These are phyloP conservation scores for Alternaria consortialis DNA, from an alignment of 2,329 filamentous ascomycete species.

Conservation along the genomic window DNA sequence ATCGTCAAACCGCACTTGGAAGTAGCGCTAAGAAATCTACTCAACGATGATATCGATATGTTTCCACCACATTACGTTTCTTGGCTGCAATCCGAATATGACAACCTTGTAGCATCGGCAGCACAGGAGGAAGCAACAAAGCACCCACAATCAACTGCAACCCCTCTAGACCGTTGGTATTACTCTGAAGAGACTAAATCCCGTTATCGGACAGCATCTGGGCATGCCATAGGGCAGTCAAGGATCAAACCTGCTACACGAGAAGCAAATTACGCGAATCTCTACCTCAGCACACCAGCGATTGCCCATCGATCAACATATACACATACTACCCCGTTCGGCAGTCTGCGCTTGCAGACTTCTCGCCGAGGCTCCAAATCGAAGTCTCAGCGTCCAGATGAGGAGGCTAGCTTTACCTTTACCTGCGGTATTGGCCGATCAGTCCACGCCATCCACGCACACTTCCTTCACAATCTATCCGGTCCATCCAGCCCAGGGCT, in stretches of 20 bases:
- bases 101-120: conserved; percentile 17
- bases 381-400: neutral
- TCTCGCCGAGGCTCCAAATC: neutral
- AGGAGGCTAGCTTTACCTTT: conserved; percentile 10
- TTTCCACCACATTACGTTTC: neutral
- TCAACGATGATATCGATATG: neutral
- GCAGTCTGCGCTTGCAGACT: conserved; percentile 6
- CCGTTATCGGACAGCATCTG: neutral
- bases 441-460: conserved; percentile 4
- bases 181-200: conserved; percentile 5
- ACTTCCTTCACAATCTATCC: conserved; percentile 3
- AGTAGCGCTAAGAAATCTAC: neutral
- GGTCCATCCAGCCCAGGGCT: neutral
- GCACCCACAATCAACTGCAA: conserved; percentile 6
- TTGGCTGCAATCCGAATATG: conserved; percentile 11
- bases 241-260: neutral
- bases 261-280: neutral
- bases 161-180: conserved; percentile 11
- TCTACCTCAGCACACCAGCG: neutral
- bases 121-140: conserved; percentile 17
- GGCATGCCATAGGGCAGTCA: neutral
- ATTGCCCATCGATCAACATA: neutral
- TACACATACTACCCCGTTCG: conserved; percentile 7
- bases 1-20: conserved; percentile 3
- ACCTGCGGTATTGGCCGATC: conserved; percentile 10